These are phyloP conservation scores for Termitomyces sp. DNA, from an alignment of 768 basidiomycete species.

Conservation along the genomic window DNA sequence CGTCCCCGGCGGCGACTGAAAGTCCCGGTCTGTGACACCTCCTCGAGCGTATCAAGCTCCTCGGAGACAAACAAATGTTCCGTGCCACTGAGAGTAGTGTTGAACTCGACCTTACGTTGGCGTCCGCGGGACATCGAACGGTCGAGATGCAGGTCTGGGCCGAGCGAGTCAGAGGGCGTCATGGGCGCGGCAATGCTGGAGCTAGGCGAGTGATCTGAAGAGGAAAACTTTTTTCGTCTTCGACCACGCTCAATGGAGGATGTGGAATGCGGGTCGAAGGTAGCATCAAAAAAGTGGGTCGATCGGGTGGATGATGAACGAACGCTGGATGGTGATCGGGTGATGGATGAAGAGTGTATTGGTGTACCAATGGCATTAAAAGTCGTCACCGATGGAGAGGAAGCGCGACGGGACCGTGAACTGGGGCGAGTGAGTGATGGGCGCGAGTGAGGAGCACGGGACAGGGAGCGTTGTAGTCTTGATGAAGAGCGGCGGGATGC, in stretches of 20 bases:
- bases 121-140: conserved; percentile 18
- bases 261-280: conserved; percentile 20
- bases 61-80: conserved; percentile 8
- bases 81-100: background rate
- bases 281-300: conserved; percentile 19
- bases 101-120: conserved; percentile 8
- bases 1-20: background rate
- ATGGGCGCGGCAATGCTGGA: conserved; percentile 34
- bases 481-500: conserved; percentile 38
- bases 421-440: conserved; percentile 36
- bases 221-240: conserved; percentile 20
- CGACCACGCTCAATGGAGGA: conserved; percentile 34
- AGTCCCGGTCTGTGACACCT: conserved; percentile 3
- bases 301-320: conserved; percentile 21
- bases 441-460: conserved; percentile 43
- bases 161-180: conserved; percentile 38
- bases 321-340: conserved; percentile 10
- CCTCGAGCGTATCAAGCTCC: conserved; percentile 19
- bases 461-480: conserved; percentile 43
- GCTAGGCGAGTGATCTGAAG: conserved; percentile 16
- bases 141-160: conserved; percentile 17
- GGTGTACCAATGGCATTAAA: background rate
- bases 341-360: background rate
- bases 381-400: conserved; percentile 19
- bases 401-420: conserved; percentile 32